A percentile compares a stretch with the other conserved stretches of the same genome.
Conservation (phyloP, 768 basidiomycete genomes). For the Mycena chlorophos region DNA sequence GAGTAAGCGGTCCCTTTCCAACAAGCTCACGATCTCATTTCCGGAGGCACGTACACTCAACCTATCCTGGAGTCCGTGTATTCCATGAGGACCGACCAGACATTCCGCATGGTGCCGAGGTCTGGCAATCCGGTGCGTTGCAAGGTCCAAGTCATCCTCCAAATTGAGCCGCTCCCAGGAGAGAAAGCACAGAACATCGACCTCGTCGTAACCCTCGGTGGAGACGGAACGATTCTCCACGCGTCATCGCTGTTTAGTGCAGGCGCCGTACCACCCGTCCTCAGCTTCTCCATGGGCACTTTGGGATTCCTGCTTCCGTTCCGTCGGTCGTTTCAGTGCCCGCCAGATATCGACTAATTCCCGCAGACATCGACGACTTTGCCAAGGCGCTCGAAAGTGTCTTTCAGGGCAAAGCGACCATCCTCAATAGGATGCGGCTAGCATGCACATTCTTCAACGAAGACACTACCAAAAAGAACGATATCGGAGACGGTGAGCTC, state of each 20-base stretch:
- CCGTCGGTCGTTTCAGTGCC: constrained; percentile 55
- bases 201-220: constrained; percentile 87
- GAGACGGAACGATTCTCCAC: constrained; percentile 93
- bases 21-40: constrained; percentile 9
- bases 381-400: constrained; percentile 78
- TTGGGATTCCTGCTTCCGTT: constrained; percentile 93
- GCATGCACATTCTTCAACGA: constrained; percentile 75
- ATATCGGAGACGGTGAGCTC: constrained; percentile 57
- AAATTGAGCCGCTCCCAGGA: constrained; percentile 30
- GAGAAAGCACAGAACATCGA: constrained; percentile 66
- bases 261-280: constrained; percentile 89
- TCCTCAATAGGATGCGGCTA: constrained; percentile 88
- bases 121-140: constrained; percentile 63
- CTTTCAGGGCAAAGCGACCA: constrained; percentile 74
- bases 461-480: constrained; percentile 55
- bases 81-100: constrained; percentile 68
- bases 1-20: constrained; percentile 43
- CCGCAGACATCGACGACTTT: constrained; percentile 84
- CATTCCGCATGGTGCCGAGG: constrained; percentile 61
- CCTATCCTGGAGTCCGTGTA: constrained; percentile 61
- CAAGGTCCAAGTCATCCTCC: not conserved
- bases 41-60: constrained; percentile 54
- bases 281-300: constrained; percentile 92
- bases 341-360: not conserved
- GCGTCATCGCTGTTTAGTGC: constrained; percentile 88